Conservation (phyloP, 345 rosid species). For the Turritis glabra region DNA sequence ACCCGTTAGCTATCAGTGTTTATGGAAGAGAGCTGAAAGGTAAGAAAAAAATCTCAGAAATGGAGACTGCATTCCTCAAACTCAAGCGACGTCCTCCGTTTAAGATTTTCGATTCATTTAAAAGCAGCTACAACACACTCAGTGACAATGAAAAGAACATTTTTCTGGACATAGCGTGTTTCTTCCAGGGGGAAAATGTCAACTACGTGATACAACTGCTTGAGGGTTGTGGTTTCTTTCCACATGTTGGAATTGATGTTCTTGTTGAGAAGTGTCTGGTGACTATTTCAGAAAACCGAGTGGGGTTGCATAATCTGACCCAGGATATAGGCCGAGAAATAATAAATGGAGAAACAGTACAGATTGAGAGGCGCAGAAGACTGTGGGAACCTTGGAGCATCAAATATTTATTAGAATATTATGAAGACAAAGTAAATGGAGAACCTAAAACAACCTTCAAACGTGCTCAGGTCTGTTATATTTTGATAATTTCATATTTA, state of each 20-base stretch:
- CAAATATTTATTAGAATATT: constrained; percentile 11
- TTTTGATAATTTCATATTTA: not conserved
- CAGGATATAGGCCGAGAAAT: constrained; percentile 21
- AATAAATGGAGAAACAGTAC: not conserved
- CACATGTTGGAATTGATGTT: not conserved
- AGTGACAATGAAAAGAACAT: not conserved
- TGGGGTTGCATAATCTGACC: constrained; percentile 14
- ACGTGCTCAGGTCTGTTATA: not conserved
- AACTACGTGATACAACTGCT: not conserved
- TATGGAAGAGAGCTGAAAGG: too few species aligned
- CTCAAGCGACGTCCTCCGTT: too few species aligned
- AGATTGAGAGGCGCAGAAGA: constrained; percentile 7
- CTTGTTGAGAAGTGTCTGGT: constrained; percentile 32
- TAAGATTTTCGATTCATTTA: too few species aligned
- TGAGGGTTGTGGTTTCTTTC: constrained; percentile 25
- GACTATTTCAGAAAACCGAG: not conserved
- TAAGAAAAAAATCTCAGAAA: too few species aligned
- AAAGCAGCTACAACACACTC: not conserved
- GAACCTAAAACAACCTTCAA: not conserved
- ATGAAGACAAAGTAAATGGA: not conserved
- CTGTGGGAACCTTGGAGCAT: constrained; percentile 11
- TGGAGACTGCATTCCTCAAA: too few species aligned
- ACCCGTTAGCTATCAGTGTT: too few species aligned
- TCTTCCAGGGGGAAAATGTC: not conserved
- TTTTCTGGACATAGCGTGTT: not conserved